A percentile compares a stretch with the other conserved stretches of the same genome.
Conservation (phyloP, 805 yeast genomes). For the Kockiozyma suomiensis region DNA sequence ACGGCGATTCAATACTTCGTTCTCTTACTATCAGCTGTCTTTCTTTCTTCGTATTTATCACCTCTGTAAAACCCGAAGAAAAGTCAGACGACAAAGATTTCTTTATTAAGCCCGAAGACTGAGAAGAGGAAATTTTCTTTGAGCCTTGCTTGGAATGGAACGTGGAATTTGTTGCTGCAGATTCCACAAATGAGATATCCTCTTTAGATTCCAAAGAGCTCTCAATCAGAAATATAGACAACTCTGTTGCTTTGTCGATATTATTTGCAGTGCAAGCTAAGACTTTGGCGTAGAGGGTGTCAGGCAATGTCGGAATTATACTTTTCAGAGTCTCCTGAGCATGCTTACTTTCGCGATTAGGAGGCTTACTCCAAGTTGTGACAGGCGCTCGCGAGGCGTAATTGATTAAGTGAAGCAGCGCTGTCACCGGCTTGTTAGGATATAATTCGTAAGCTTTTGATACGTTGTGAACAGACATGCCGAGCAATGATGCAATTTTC, state of each 20-base stretch:
- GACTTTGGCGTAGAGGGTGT: neutral
- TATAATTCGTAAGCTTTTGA: neutral
- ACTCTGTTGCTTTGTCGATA: conserved; percentile 12
- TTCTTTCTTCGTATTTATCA: neutral
- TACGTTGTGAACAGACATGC: neutral
- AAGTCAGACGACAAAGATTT: neutral
- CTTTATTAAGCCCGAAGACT: neutral
- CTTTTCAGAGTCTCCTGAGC: neutral
- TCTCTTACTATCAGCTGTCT: neutral
- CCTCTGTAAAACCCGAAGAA: neutral
- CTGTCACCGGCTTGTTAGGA: conserved; percentile 4
- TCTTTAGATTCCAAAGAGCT: neutral
- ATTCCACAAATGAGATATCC: neutral
- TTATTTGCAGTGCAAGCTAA: conserved; percentile 1
- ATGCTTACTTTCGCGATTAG: neutral
- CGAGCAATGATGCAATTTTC: neutral
- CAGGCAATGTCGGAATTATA: conserved; percentile 11
- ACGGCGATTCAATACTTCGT: neutral
- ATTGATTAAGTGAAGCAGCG: conserved; percentile 3
- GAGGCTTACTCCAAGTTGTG: conserved; percentile 1
- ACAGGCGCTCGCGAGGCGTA: neutral
- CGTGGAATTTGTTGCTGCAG: neutral
- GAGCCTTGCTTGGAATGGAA: no score
- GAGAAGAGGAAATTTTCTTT: no score
- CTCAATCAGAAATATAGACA: conserved; percentile 7